phyloP scores from a whole-genome alignment of 2,329 filamentous ascomycete species.

The Xylariaceae sp. region DNA sequence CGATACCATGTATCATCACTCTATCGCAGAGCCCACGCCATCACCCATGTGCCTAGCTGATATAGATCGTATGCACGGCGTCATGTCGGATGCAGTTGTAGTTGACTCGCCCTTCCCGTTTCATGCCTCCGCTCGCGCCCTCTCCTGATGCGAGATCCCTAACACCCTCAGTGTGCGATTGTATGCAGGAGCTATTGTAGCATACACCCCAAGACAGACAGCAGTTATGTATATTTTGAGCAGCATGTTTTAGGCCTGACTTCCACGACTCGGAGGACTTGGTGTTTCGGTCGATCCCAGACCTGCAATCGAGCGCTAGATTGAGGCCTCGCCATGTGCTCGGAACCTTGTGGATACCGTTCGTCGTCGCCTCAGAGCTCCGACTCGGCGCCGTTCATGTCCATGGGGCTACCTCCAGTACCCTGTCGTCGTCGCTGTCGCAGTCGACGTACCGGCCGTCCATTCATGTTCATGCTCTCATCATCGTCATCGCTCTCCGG shows the following conservation, averaged over 20 bases:
- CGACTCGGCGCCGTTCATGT: conserved; percentile 53
- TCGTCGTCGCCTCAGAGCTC: conserved; percentile 40
- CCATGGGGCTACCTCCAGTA: conserved; percentile 54
- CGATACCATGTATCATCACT: background rate
- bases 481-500: conserved; percentile 54
- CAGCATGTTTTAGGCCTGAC: background rate
- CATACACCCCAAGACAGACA: background rate
- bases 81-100: background rate
- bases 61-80: background rate
- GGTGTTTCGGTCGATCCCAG: background rate
- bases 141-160: background rate
- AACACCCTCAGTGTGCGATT: background rate
- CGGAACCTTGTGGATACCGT: background rate
- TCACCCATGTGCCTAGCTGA: background rate
- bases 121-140: background rate
- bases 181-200: background rate
- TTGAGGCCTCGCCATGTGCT: background rate
- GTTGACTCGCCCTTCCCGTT: background rate
- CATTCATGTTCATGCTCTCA: conserved; percentile 44
- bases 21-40: background rate
- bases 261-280: background rate
- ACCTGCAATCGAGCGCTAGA: background rate
- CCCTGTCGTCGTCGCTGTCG: conserved; percentile 39
- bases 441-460: conserved; percentile 39
- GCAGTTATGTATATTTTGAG: background rate